phyloP scores from a whole-genome alignment of 2,329 filamentous ascomycete genomes.

The Shiraia sp. region DNA sequence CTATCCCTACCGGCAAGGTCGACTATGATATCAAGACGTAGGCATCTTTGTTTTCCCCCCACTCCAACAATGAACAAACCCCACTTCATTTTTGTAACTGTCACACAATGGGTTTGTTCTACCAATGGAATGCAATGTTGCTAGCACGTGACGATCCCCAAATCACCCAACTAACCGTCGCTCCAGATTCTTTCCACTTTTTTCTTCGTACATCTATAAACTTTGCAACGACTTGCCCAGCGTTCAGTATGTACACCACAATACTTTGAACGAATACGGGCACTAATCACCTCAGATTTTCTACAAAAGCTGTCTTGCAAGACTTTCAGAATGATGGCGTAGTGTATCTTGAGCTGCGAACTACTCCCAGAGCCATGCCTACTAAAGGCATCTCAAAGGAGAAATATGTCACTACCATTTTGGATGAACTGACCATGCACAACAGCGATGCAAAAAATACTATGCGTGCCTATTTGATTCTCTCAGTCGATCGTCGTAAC shows the following conservation, averaged over 20 bases:
- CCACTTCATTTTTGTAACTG: not conserved
- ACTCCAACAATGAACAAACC: no score
- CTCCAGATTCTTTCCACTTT: slow-evolving; percentile 76
- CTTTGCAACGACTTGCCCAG: slow-evolving; percentile 67
- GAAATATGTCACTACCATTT: slow-evolving; percentile 68
- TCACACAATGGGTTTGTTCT: not conserved
- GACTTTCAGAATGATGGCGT: slow-evolving; percentile 71
- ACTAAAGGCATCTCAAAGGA: slow-evolving; percentile 60
- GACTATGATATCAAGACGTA: slow-evolving; percentile 72
- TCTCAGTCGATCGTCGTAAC: slow-evolving; percentile 74
- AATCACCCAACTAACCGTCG: no score
- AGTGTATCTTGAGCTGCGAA: slow-evolving; percentile 77
- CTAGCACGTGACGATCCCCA: no score
- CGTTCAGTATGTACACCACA: slow-evolving; percentile 61
- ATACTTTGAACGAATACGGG: not conserved
- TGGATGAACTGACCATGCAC: slow-evolving; percentile 63
- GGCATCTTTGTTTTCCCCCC: slow-evolving; percentile 34
- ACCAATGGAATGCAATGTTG: not conserved
- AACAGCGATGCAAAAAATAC: slow-evolving; percentile 40
- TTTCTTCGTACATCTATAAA: slow-evolving; percentile 78
- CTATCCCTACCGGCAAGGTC: slow-evolving; percentile 72
- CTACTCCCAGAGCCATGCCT: slow-evolving; percentile 70
- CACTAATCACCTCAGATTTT: slow-evolving; percentile 46
- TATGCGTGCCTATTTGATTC: slow-evolving; percentile 68
- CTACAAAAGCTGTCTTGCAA: slow-evolving; percentile 63